phyloP scores from a whole-genome alignment of 1,139 yeast genomes.

The Kazachstania sp. region DNA sequence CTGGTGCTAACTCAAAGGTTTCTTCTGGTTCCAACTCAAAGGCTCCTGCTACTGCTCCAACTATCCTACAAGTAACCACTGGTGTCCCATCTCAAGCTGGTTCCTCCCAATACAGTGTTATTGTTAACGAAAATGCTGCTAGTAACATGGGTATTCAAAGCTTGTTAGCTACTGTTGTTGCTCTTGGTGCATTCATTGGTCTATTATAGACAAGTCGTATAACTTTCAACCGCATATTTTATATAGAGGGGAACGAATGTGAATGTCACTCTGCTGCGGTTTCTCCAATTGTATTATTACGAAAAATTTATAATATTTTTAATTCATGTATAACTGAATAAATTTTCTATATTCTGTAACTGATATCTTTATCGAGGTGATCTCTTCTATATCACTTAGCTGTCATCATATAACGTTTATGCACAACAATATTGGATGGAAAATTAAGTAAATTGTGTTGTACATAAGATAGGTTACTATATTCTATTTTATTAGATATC shows the following conservation, averaged over 20 bases:
- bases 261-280: not conserved
- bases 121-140: conserved; percentile 8
- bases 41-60: not conserved
- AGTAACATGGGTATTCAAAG: conserved; percentile 3
- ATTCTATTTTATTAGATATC: no score
- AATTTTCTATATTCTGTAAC: not conserved
- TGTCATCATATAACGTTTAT: no score
- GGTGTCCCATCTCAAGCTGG: not conserved
- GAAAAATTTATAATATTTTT: not conserved
- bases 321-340: not conserved
- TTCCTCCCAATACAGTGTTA: not conserved
- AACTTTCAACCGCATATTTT: no score
- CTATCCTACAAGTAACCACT: not conserved
- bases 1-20: not conserved
- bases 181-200: conserved; percentile 6
- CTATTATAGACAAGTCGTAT: not conserved
- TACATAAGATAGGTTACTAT: no score
- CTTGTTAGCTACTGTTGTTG: conserved; percentile 5
- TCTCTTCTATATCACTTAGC: not conserved
- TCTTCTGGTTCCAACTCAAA: not conserved
- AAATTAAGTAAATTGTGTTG: no score
- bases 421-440: no score
- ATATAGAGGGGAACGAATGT: no score
- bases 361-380: not conserved
- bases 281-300: not conserved